Base-by-base conservation (phyloP, 305 asterid genomes). In the Galium porrigens region DNA sequence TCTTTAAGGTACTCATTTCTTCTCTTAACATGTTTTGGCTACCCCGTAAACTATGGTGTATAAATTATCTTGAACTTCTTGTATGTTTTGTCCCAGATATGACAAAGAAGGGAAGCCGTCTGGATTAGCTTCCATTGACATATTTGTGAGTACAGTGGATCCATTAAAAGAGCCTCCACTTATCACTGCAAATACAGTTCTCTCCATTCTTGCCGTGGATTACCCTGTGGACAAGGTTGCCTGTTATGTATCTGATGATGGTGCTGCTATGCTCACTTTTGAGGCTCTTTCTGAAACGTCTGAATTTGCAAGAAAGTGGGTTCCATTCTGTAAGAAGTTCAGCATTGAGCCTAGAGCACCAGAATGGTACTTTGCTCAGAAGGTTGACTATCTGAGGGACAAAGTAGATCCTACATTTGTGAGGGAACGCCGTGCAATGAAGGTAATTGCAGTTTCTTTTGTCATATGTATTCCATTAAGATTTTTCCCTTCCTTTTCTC, bases 251-350 rank as follows among this genome's bases (percentile, higher is more conserved):
- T 92, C 98, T 22, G 98, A 92, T 32, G 98, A 92, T 77, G 98
- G 98, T 78, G 98, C 98, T 57, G 97, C 99, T 14, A 89, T 92
- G 99, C 97, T 92, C 58, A 89, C 99, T 29, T 92, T 92, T 64
- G 99, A 92, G 80, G 96, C 97, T 56, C 91, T 92, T 42, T 86
- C 99, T 0, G 99, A 92, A 84, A 92, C 99, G 7, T 87, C 97
- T 18, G 99, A 89, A 73, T 92, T 89, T 20, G 99, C 99, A 6
- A 74, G 97, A 74, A 92, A 87, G 64, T 92, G 99, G 99, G 99
- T 92, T 49, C 99, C 99, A 0, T 92, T 92, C 80, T 89, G 99
- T 84, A 92, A 92, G 82, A 89, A 76, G 74, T 87, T 76, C 77
- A 72, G 66, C 76, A 83, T 92, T 12, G 99, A 92, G 74, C 99